phyloP scores from a whole-genome alignment of 805 yeast genomes.

The Clavispora fructus region DNA sequence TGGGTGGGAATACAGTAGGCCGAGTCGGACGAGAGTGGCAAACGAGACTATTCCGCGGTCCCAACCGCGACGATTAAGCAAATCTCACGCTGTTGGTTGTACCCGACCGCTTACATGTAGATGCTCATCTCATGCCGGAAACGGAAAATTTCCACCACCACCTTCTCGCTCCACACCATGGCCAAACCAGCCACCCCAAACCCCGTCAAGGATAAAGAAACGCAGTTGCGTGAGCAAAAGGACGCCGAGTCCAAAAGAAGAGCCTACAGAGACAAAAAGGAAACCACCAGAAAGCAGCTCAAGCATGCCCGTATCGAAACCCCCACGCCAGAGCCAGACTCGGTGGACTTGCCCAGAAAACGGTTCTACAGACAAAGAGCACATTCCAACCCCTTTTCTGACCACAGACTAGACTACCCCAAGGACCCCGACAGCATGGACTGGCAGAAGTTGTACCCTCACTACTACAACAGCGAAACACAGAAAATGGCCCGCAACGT shows the following conservation, averaged over 20 bases:
- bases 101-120: neutral
- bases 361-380: slow-evolving; percentile 94
- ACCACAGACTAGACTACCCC: slow-evolving; percentile 89
- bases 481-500: slow-evolving; percentile 49
- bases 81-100: no score
- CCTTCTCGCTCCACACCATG: slow-evolving; percentile 3
- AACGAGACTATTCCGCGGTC: no score
- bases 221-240: slow-evolving; percentile 14
- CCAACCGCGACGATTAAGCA: no score
- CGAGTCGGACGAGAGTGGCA: no score
- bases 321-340: slow-evolving; percentile 18
- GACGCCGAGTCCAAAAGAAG: slow-evolving; percentile 34
- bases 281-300: slow-evolving; percentile 37
- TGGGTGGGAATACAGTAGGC: no score
- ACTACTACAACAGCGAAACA: slow-evolving; percentile 38
- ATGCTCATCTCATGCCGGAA: slow-evolving; percentile 8
- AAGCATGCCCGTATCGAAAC: slow-evolving; percentile 44
- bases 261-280: slow-evolving; percentile 45
- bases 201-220: slow-evolving; percentile 11
- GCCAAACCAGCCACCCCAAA: slow-evolving; percentile 9
- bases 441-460: slow-evolving; percentile 77
- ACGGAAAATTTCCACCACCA: neutral
- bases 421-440: slow-evolving; percentile 75
- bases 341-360: slow-evolving; percentile 66
- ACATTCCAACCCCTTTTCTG: slow-evolving; percentile 95